Base-by-base conservation (phyloP, 2,329 filamentous ascomycete genomes). In the Gaeumannomyces tritici region DNA sequence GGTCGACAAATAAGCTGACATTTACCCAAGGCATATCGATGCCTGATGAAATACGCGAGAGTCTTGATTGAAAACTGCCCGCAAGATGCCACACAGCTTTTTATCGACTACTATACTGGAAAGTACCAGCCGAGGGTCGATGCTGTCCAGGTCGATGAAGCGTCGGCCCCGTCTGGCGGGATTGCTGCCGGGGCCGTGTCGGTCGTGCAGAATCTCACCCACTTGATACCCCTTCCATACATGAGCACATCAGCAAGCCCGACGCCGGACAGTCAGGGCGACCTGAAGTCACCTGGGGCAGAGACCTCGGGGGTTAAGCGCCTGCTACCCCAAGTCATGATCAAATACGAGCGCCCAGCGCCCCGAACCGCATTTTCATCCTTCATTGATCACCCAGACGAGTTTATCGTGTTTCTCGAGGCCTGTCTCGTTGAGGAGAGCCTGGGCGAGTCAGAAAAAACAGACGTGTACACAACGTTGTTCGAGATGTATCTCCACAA, bases 401-500 rank as follows among this genome's bases (percentile, higher is more conserved):
- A 97, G 70, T 98, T 99, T 69, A 93, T 98, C 65, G 79, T 86
- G 21, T 99, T 99, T 71, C 80, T 99, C 0, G 93, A 99, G 74
- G 91, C 92, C 6, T 93, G 93, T 64, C 83, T 96, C 6, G 79
- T 87, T 60, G 88, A 92, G 63, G 80, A 86, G 26, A 82, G 83
- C 27, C 75, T 96, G n/a, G 86, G 85, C 26, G 81, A 89, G 47
- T 82, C 86, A 11, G 90, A 97, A 71, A 89, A 87, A 66, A 84
- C 88, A 1, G 96, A 99, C 73, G 81, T 99, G 21, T 95, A 95
- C 70, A 98, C 93, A 0, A 97, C 96, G 0, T 75, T 99, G 18
- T 98, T 99, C 71, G 96, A 99, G 74, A 98, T 99, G 89, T 99
- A 98, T 71, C 79, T 99, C 11, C 90, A 96, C 73, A 95, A 92